A percentile compares a stretch with the other conserved stretches of the same genome.
These are phyloP conservation scores for Amanita rubescens DNA, from an alignment of 768 basidiomycete species.

Conservation along the genomic window DNA sequence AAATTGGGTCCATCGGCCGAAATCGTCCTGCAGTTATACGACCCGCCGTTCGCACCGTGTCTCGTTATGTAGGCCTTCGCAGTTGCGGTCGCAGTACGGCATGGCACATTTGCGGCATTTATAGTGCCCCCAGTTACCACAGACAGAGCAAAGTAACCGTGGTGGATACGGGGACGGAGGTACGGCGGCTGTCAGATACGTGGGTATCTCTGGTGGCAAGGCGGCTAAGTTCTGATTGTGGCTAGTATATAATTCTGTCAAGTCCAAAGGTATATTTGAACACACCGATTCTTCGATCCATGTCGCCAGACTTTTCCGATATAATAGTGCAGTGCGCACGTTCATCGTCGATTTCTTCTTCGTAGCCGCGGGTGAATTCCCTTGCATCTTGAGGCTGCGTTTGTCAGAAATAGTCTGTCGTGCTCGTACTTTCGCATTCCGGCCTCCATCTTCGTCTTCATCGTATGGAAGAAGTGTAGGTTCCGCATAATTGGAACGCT, in stretches of 20 bases:
- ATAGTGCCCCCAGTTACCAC: conserved; percentile 79
- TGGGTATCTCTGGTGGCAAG: conserved; percentile 45
- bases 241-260: neutral
- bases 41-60: conserved; percentile 75
- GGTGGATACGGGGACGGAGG: conserved; percentile 57
- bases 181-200: conserved; percentile 64
- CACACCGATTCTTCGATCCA: conserved; percentile 78
- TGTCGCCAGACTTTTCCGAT: conserved; percentile 69
- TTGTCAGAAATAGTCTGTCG: conserved; percentile 78
- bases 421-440: conserved; percentile 56
- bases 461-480: conserved; percentile 34
- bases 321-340: conserved; percentile 72
- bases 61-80: conserved; percentile 68
- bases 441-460: conserved; percentile 41
- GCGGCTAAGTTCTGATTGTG: conserved; percentile 46
- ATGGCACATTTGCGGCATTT: conserved; percentile 72
- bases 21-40: conserved; percentile 26
- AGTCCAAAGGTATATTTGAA: conserved; percentile 10
- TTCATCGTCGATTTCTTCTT: conserved; percentile 81
- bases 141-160: conserved; percentile 74
- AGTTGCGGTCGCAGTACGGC: conserved; percentile 69
- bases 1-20: conserved; percentile 9
- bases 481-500: conserved; percentile 79
- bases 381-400: conserved; percentile 44
- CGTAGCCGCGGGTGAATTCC: conserved; percentile 40